Evolutionary conservation across 805 yeast genomes (phyloP), one percentile per base, ranked within the genome.

Genomic region (Barnettozyma californica): DNA sequence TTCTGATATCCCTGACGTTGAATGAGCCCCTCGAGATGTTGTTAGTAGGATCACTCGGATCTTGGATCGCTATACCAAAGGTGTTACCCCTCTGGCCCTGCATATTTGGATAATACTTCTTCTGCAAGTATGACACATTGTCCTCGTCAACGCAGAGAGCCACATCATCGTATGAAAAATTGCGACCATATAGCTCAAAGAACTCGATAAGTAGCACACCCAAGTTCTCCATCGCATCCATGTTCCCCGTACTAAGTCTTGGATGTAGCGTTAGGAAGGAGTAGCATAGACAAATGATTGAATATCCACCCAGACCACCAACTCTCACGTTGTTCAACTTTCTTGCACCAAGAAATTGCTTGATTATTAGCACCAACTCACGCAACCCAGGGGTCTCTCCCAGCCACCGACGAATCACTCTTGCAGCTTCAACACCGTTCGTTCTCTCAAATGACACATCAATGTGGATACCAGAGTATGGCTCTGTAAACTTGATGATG

Each of bases 241-340:
- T 84, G 41, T 80, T 79, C 7, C 78, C 74, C 0, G 95, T 79
- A 2, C 83, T 63, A 11, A 89, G 61, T 54, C 90, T 74, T 14
- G 96, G 96, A 63, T 92, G 98, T 53, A 86, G 69, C 55, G 73
- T 77, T 52, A 91, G 66, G 60, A 91, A 90, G 16, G 92, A 81
- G 58, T 82, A 83, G 16, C 86, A 89, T 61, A 94, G 61, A 59
- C 97, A 90, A 40, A 91, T 88, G n/a, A 88, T 87, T 8, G 97
- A 81, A 63, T 84, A 92, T 0, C 98, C 98, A 38, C 99, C 98
- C 6, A 92, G 69, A 0, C 98, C 98, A 45, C 99, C 99, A 20
- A 83, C 82, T 58, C 86, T 95, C 14, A 92, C 98, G 53, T 87
- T 85, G 59, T 90, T 89, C 52, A 91, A 70, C 49, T 76, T 79